Evolutionary conservation across 2,329 filamentous ascomycete species (phyloP), one percentile per base, ranked within the genome.

Genomic region (Colletotrichum tanaceti): DNA sequence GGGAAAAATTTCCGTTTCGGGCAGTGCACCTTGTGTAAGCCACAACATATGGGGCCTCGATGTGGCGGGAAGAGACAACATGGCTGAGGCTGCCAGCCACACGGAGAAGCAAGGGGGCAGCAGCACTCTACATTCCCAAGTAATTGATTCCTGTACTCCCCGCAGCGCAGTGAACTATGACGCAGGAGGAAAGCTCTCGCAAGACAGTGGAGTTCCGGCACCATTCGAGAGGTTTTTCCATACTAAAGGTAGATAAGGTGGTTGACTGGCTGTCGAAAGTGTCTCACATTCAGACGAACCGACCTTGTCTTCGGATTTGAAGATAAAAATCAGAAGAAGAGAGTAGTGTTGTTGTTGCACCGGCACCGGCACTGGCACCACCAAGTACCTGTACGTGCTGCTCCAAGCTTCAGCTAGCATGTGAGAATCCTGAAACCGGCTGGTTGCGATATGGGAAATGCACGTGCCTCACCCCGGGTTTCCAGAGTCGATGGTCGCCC

Each of bases 341-440:
- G 10, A 35, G 32, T 3, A 10, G 32, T 32, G 28, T 32, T 32
- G 7, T 32, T 32, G 7, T 32, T 32, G 7, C 28, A 7, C 32
- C 32, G 32, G 32, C 32, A 35, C 32, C 10, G 32, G 32, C 28
- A 64, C 47, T 65, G 47, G 59, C 61, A 47, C 18, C 46, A n/a
- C 24, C 24, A 35, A 35, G 49, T 28, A 11, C 13, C n/a, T n/a
- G n/a, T 28, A 35, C 24, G 28, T 28, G 28, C 24, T 55, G 43
- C 32, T 41, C 39, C 44, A 62, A 65, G 43, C 53, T 46, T 41
- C 32, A 63, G 32, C 63, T 60, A 39, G 28, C 62, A 68, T 68
- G 65, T 68, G 65, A 68, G 65, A 53, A 68, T 68, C 52, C 65
- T 68, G 65, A 55, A 65, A 68, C 59, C 54, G 62, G 55, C 49